phyloP scores from a whole-genome alignment of 1,139 yeast genomes.

The Debaryomyces fabryi region DNA sequence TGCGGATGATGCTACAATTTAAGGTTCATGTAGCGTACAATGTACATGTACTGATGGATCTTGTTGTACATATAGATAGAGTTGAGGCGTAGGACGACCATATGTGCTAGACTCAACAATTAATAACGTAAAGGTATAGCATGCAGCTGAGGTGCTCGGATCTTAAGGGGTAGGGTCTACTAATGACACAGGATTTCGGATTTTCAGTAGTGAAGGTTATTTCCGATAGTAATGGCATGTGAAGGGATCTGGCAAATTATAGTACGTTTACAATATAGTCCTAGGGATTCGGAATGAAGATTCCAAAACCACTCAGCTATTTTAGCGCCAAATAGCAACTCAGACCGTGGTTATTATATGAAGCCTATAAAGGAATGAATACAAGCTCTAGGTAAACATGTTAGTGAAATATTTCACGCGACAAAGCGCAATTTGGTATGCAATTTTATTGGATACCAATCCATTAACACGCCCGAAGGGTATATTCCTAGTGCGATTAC shows the following conservation, averaged over 20 bases:
- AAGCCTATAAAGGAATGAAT: too few species aligned
- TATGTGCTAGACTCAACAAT: too few species aligned
- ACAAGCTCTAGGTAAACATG: too few species aligned
- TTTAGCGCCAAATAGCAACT: too few species aligned
- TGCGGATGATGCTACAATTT: background rate
- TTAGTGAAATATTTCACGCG: background rate
- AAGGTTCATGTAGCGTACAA: background rate
- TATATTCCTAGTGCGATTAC: slow-evolving; percentile 1
- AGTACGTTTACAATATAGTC: too few species aligned
- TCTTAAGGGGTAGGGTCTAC: background rate
- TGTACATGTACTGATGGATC: background rate
- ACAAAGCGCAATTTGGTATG: background rate
- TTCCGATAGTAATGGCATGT: too few species aligned
- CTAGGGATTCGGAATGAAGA: too few species aligned
- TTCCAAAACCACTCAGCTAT: too few species aligned
- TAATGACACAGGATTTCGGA: background rate
- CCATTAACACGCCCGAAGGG: background rate
- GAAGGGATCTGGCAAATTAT: too few species aligned
- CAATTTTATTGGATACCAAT: background rate
- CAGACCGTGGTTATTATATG: too few species aligned
- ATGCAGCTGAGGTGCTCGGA: background rate
- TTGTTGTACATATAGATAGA: background rate
- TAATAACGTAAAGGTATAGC: background rate
- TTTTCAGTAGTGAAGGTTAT: too few species aligned
- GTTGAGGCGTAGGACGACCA: too few species aligned